Conservation (phyloP, 768 basidiomycete genomes). For the Symmetrospora coprosmae region DNA sequence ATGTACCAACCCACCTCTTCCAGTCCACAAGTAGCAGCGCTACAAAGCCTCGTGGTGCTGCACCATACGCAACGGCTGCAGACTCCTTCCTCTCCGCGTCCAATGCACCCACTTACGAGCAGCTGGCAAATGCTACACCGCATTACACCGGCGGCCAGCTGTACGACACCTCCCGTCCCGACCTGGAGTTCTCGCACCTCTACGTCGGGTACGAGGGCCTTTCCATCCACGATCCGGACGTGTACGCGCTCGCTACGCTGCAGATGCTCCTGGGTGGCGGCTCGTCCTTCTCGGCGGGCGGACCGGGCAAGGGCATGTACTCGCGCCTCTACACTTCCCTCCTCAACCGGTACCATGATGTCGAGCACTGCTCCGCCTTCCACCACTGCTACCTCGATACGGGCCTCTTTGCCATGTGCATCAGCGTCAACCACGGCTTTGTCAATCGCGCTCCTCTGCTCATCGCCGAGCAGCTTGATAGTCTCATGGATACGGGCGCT, state of each 20-base stretch:
- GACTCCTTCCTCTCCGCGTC: background rate
- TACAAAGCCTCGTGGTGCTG: background rate
- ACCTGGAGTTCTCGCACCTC: constrained; percentile 72
- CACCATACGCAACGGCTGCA: constrained; percentile 11
- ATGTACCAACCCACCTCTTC: constrained; percentile 27
- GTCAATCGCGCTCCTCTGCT: constrained; percentile 56
- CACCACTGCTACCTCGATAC: constrained; percentile 95
- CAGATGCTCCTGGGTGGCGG: constrained; percentile 91
- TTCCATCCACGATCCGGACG: constrained; percentile 65
- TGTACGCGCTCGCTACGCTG: constrained; percentile 83
- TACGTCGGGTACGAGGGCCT: constrained; percentile 86
- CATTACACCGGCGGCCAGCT: constrained; percentile 70
- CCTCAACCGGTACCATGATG: constrained; percentile 79
- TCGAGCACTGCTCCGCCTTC: constrained; percentile 92
- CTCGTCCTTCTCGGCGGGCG: constrained; percentile 91
- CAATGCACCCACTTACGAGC: constrained; percentile 25
- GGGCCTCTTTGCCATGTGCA: constrained; percentile 80
- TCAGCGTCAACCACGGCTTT: constrained; percentile 60
- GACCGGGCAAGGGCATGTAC: constrained; percentile 99
- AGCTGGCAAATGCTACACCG: constrained; percentile 37
- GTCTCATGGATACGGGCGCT: constrained; percentile 48
- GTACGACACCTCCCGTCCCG: constrained; percentile 44
- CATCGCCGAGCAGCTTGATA: constrained; percentile 71
- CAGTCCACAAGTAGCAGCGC: constrained; percentile 10
- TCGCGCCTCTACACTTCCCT: constrained; percentile 90